Evolutionary conservation across 495 filamentous ascomycete species (phyloP), one percentile per base, ranked within the genome.

Genomic region (Sordaria brevicollis): DNA sequence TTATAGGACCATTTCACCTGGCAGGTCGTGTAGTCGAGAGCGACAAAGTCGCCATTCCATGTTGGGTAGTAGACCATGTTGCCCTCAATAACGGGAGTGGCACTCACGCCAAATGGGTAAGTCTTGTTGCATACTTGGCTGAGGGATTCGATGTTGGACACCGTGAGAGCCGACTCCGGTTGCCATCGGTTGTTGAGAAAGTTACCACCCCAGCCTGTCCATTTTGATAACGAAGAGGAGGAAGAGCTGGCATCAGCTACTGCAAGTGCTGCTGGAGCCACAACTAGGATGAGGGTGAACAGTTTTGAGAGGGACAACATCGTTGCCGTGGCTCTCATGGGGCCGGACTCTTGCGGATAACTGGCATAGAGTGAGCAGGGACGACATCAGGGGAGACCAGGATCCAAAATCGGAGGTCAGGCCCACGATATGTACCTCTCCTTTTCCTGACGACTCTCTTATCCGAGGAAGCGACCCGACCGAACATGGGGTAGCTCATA

Each of bases 21-120:
- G 70, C 78, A 80, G 29, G 71, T 70, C 49, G 54, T 65, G 69
- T 76, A 79, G 71, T 81, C 71, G 15, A 81, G 69, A 10, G 79
- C 78, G 43, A 77, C 73, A 67, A 79, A 75, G 8, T 71, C 70
- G 21, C 79, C 79, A 66, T 76, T 74, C 77, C 77, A 81, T 29
- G 78, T 80, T n/a, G 79, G 79, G 67, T 72, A 81, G 68, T 79
- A 81, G 57, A 72, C 77, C 1, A 73, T 69, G 54, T 73, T 68
- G 17, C 66, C 71, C 35, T 49, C 8, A 2, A 76, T 69, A 9
- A 75, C 73, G n/a, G 79, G 76, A 1, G 79, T 76, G 11, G 79
- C 77, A 62, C 75, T 77, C 37, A 78, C 73, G 6, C 79, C 77
- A n/a, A 70, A 36, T 1, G 49, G 69, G 36, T 69, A 76, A 41